Base-by-base conservation (phyloP, 768 basidiomycete species). In the Obba rivulosa region DNA sequence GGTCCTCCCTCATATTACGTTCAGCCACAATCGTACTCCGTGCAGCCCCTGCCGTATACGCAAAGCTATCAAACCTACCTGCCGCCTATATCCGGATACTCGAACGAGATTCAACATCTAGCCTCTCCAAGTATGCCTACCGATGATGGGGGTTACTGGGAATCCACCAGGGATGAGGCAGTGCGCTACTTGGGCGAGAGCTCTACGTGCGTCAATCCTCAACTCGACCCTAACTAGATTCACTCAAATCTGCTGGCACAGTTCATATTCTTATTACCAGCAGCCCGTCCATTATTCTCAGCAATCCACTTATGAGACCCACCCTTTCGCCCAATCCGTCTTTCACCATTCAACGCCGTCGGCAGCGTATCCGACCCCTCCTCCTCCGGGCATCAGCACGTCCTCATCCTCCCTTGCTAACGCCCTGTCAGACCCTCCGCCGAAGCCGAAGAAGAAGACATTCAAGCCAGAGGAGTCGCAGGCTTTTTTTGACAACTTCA, bases 371-470 rank as follows among this genome's bases (percentile, higher is more conserved):
- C 86, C 85, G 2, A 86, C 85, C 1, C 83, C 83, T 20, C 83
- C 67, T 8, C 80, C 79, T 16, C 83, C 83, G 1, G 75, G 75
- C 11, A 79, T 85, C 35, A 76, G 69, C 34, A 70, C 74, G n/a
- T 78, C 76, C 1, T 85, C 86, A 1, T 89, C 87, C 14, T 89
- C 87, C 11, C 77, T 88, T 48, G 87, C 87, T 4, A 74, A 74
- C 62, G 88, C 88, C 3, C 75, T 91, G 20, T 85, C 83, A 4
- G 65, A 70, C 36, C 71, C 69, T 4, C 65, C 58, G 23, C 62
- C 65, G 2, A 61, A 45, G 40, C 61, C 60, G 17, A 63, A 43
- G 41, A 60, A 59, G 14, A 52, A 57, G 4, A 60, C 57, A 7
- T 78, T 78, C 57, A 63, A 67, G 17, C 75, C 83, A 5, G 71